Evolutionary conservation across 148 eudicot genomes (phyloP).

Genomic region (Pharnaceum exiguum): DNA sequence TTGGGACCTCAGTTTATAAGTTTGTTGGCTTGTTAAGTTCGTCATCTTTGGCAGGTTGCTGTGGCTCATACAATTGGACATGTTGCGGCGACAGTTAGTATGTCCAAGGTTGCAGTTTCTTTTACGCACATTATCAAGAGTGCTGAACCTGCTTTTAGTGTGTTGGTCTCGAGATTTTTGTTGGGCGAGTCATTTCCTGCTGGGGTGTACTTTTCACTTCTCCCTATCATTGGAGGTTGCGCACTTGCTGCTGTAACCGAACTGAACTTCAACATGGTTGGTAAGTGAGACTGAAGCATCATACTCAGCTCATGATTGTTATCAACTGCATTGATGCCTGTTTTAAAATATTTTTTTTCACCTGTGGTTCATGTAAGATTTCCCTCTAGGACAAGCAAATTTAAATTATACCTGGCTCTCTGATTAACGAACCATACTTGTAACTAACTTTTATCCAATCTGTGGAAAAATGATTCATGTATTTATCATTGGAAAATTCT

Average conservation of each 20-base stretch:
- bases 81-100: slow-evolving; percentile 96
- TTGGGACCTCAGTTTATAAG: slow-evolving; percentile 4
- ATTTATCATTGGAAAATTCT: not conserved
- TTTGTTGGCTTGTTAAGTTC: slow-evolving; percentile 3
- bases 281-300: slow-evolving; percentile 39
- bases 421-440: too few relatives aligned
- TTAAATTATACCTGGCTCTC: too few relatives aligned
- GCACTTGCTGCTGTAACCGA: slow-evolving; percentile 88
- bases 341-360: not conserved
- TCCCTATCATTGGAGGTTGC: slow-evolving; percentile 95
- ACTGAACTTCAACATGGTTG: slow-evolving; percentile 91
- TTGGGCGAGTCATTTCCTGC: slow-evolving; percentile 79
- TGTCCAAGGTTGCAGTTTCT: slow-evolving; percentile 97
- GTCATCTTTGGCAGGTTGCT: slow-evolving; percentile 59
- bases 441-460: not conserved
- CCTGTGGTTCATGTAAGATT: not conserved
- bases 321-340: not conserved
- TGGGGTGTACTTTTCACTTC: slow-evolving; percentile 73
- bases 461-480: not conserved
- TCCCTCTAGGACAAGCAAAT: too few relatives aligned
- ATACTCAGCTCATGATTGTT: not conserved
- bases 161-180: slow-evolving; percentile 76
- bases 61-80: slow-evolving; percentile 97
- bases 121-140: slow-evolving; percentile 97
- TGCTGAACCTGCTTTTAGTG: slow-evolving; percentile 96